These are phyloP conservation scores for Metarhizium rileyi DNA, from an alignment of 2,329 filamentous ascomycete genomes.

Conservation along the genomic window DNA sequence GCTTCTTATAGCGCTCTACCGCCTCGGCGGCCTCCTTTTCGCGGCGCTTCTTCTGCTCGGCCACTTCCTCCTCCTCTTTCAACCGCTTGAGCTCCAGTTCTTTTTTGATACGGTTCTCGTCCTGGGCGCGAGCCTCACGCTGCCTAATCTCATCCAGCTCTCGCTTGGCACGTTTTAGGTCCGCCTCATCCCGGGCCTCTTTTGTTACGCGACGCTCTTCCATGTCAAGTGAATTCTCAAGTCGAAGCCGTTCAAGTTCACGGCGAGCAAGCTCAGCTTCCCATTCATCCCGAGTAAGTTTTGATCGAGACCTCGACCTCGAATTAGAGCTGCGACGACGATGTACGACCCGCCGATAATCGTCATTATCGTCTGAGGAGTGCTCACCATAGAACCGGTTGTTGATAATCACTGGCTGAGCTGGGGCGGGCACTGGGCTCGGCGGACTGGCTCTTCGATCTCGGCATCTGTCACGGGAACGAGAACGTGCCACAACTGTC, in stretches of 20 bases:
- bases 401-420: constrained; percentile 45
- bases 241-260: constrained; percentile 35
- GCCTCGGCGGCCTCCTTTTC: constrained; percentile 38
- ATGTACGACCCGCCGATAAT: constrained; percentile 19
- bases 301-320: constrained; percentile 17
- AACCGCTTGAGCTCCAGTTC: constrained; percentile 41
- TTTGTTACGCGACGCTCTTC: constrained; percentile 27
- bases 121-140: constrained; percentile 36
- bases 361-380: constrained; percentile 32
- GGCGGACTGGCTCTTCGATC: constrained; percentile 35
- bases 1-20: constrained; percentile 40
- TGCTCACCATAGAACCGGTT: constrained; percentile 43
- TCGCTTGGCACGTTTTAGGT: constrained; percentile 38
- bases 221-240: constrained; percentile 30
- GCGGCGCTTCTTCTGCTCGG: constrained; percentile 32
- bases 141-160: constrained; percentile 38
- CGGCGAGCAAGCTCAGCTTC: constrained; percentile 29
- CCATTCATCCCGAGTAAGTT: constrained; percentile 32
- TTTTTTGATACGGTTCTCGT: constrained; percentile 41
- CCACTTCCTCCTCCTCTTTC: constrained; percentile 33
- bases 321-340: constrained; percentile 19
- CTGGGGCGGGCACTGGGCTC: constrained; percentile 16
- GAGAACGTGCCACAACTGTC: constrained; percentile 31
- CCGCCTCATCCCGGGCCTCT: constrained; percentile 35
- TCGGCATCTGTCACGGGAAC: constrained; percentile 32